Base-by-base conservation (phyloP, 2,329 filamentous ascomycete species). In the Microcyclospora pomicola region DNA sequence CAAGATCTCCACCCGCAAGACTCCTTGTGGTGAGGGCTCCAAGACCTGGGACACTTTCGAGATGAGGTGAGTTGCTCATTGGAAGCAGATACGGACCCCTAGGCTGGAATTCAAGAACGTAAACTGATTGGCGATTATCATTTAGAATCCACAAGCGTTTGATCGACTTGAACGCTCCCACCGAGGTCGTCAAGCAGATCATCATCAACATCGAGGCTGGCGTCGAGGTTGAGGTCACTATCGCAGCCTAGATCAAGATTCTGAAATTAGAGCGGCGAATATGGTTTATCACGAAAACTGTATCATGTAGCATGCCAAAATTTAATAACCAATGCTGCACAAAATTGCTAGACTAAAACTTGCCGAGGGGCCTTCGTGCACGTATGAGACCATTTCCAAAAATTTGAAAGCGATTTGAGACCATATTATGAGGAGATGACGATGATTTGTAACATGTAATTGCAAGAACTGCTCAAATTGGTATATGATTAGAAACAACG, bases 21-120 rank as follows among this genome's bases (percentile, higher is more conserved):
- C 91, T 52, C 91, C 91, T 66, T 91, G 83, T 72, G 91, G 91
- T 82, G 91, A 98, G 79, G 91, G 91, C 72, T 92, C 82, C 69
- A 98, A 98, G 85, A 98, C 91, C 63, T 98, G 91, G 91, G 91
- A 96, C 67, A 80, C 75, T 68, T 98, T 75, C 69, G 88, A 98
- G 81, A 92, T 98, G 86, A 82, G 88, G 72, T 57, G 38, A 46
- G 53, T 45, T 31, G 7, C 13, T 5, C 7, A 4, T 24, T 24
- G 19, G 7, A 2, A 74, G 68, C 86, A 95, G 79, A 88, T 95
- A 83, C 80, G 85, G 71, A 38, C 24, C 33, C 33, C 31, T 29
- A 7, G 15, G 27, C 82, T 11, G 12, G 27, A 15, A 36, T 6
- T 35, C n/a, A 15, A 34, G n/a, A 38, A 9, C 11, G 14, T 24